phyloP scores from a whole-genome alignment of 1,139 yeast genomes.

The Geotrichum europaeum region DNA sequence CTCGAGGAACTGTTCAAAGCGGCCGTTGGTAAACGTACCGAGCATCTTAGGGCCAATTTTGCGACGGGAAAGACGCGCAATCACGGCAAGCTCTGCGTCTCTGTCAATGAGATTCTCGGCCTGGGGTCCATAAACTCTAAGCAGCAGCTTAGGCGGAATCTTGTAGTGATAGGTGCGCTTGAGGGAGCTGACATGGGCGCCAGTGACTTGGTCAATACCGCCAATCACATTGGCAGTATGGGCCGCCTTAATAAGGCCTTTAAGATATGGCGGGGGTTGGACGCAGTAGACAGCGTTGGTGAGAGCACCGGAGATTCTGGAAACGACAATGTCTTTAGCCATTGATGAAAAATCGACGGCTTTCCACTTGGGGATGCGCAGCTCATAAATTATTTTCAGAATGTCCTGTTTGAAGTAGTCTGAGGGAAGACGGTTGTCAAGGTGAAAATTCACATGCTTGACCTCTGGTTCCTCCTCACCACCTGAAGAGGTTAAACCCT shows the following conservation, averaged over 20 bases:
- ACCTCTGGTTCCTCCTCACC: conserved; percentile 25
- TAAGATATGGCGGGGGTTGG: conserved; percentile 35
- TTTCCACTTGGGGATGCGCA: conserved; percentile 77
- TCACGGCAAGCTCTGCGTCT: conserved; percentile 64
- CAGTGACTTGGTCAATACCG: conserved; percentile 18
- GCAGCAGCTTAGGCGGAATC: conserved; percentile 46
- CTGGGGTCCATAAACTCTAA: conserved; percentile 88
- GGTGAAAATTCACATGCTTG: conserved; percentile 17
- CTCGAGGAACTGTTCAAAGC: conserved; percentile 86
- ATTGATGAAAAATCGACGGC: conserved; percentile 33
- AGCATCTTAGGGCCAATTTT: conserved; percentile 82
- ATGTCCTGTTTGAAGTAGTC: conserved; percentile 85
- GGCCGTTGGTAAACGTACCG: conserved; percentile 86
- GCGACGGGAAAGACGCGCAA: conserved; percentile 66
- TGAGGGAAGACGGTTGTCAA: conserved; percentile 51
- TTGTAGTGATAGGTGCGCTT: conserved; percentile 28
- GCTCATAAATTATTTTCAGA: conserved; percentile 54
- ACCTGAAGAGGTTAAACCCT: conserved; percentile 15
- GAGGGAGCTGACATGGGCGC: conserved; percentile 9
- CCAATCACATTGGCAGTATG: conserved; percentile 17
- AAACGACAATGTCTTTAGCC: conserved; percentile 43
- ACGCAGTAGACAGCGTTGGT: conserved; percentile 84
- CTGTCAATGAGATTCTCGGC: conserved; percentile 84
- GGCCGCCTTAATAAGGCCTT: conserved; percentile 27
- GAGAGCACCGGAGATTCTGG: conserved; percentile 82